Evolutionary conservation across 768 basidiomycete genomes (phyloP), one percentile per base, ranked within the genome.

Genomic region (Boletus rex-veris): DNA sequence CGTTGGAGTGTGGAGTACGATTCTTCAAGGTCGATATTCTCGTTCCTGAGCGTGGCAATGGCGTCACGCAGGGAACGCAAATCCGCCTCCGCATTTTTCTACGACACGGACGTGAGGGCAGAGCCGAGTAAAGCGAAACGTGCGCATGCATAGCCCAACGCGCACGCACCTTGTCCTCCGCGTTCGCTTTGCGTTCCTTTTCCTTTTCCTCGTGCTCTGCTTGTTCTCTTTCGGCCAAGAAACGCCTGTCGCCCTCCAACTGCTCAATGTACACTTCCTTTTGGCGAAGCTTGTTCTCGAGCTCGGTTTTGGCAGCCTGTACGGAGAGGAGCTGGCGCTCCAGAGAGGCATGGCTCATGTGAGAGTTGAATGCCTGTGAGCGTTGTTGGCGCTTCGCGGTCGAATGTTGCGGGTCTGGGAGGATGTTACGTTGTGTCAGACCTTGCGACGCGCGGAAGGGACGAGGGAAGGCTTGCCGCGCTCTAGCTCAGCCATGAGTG

Each of bases 181-280:
- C 76, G 48, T 73, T 71, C 36, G 77, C 77, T 4, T 63, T 67
- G 15, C 79, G 73, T 50, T 88, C 81, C 10, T 66, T 67, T 52
- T 88, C 84, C 67, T 81, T 86, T 67, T 85, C 86, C 53, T 84
- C 81, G 21, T 81, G 73, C 55, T 90, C 87, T 36, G 84, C 81
- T 45, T 78, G 74, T 65, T 90, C 89, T 4, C 84, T 69, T 57
- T 90, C 86, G 0, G 84, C 73, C 46, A 90, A 76, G 74, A 77
- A 89, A 16, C 86, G 73, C 36, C 88, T 73, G 63, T 92, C 90
- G 16, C 79, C 73, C 61, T 90, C 86, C 10, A 92, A 74, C 41
- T 82, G 72, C 40, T 88, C 86, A 26, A 91, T 77, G 21, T 72
- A 65, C 1, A 76, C 58, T 3, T 88, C 85, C 63, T 80, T 82